Evolutionary conservation across 495 filamentous ascomycete genomes (phyloP).

Genomic region (Cladorrhinum samala): DNA sequence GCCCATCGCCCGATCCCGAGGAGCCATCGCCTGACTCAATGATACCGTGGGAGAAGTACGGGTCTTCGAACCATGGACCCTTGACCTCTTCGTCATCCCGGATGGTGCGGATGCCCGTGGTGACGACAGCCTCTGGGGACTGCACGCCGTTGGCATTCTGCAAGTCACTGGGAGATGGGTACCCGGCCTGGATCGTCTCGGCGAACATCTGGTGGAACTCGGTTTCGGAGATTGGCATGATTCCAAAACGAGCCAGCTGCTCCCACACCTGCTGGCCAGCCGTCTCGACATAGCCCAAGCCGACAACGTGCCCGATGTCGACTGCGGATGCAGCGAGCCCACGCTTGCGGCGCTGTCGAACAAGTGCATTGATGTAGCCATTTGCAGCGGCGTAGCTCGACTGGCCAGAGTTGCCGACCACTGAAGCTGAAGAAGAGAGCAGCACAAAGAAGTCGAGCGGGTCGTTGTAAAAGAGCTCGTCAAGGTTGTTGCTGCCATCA

Average conservation of each 20-base stretch:
- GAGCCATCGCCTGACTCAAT: neutral
- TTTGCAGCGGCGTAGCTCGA: slow-evolving; percentile 57
- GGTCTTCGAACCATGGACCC: neutral
- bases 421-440: slow-evolving; percentile 31
- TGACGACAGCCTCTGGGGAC: neutral
- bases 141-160: neutral
- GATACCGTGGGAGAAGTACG: neutral
- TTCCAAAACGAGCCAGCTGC: slow-evolving; percentile 38
- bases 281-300: slow-evolving; percentile 39
- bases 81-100: slow-evolving; percentile 5
- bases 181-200: slow-evolving; percentile 10
- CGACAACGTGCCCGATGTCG: slow-evolving; percentile 41
- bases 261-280: slow-evolving; percentile 29
- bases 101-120: slow-evolving; percentile 2
- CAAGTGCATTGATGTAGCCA: slow-evolving; percentile 47
- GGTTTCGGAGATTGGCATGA: slow-evolving; percentile 26
- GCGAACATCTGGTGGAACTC: slow-evolving; percentile 16
- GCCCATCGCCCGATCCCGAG: neutral
- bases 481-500: slow-evolving; percentile 12
- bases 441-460: slow-evolving; percentile 58
- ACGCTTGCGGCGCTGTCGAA: slow-evolving; percentile 16
- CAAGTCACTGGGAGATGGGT: neutral
- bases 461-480: slow-evolving; percentile 31
- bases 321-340: slow-evolving; percentile 38
- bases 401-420: slow-evolving; percentile 50